Conservation (phyloP, 1,139 yeast genomes). For the Scheffersomyces stambukii region DNA sequence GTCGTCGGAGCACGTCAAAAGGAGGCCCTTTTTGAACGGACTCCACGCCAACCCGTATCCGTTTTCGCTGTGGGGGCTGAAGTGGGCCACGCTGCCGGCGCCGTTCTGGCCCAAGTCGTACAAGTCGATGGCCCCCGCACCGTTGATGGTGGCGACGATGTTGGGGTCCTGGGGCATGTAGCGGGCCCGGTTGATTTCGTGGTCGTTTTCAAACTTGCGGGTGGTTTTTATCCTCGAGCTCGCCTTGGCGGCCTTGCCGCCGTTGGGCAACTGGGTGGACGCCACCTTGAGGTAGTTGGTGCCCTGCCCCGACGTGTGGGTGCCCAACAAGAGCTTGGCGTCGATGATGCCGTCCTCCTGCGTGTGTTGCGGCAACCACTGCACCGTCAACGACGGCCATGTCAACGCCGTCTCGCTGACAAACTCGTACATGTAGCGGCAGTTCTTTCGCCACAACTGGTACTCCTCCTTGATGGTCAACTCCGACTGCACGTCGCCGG, state of each 20-base stretch:
- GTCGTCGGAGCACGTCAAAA: constrained; percentile 65
- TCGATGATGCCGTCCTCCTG: constrained; percentile 33
- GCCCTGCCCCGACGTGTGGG: constrained; percentile 82
- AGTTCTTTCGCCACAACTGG: constrained; percentile 74
- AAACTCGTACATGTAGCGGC: constrained; percentile 75
- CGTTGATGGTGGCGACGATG: constrained; percentile 73
- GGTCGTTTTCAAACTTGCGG: constrained; percentile 48
- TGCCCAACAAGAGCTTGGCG: constrained; percentile 62
- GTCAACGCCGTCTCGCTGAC: constrained; percentile 73
- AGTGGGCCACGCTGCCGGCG: constrained; percentile 19
- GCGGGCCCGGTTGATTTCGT: constrained; percentile 80
- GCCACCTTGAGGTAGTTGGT: constrained; percentile 77
- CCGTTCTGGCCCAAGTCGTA: constrained; percentile 43
- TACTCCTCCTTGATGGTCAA: constrained; percentile 63
- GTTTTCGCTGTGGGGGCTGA: constrained; percentile 57
- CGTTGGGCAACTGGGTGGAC: constrained; percentile 49
- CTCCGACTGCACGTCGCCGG: constrained; percentile 24
- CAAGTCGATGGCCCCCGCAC: constrained; percentile 67
- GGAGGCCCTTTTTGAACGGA: constrained; percentile 38
- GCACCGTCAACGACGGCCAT: constrained; percentile 79
- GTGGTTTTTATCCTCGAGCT: constrained; percentile 55
- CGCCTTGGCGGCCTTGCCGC: too few species aligned
- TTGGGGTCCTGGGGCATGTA: constrained; percentile 71
- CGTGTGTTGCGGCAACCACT: constrained; percentile 60
- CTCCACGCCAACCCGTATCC: constrained; percentile 77